phyloP scores from a whole-genome alignment of 2,329 filamentous ascomycete genomes.

The Simplicillium sp. region DNA sequence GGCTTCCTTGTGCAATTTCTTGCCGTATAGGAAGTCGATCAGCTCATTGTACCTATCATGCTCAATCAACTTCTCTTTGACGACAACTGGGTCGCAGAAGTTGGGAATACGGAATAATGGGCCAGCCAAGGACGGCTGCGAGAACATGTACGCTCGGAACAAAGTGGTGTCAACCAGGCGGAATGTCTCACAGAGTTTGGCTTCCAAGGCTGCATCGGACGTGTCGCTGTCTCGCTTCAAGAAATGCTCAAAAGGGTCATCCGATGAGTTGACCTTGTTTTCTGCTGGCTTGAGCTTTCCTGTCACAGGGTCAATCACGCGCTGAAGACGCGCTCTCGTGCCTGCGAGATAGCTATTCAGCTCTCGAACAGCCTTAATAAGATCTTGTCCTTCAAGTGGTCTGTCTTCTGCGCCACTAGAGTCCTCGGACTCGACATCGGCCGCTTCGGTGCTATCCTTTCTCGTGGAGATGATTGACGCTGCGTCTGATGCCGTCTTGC shows the following conservation, averaged over 20 bases:
- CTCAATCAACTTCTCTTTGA: slow-evolving; percentile 86
- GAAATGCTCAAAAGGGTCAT: slow-evolving; percentile 46
- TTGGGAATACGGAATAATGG: slow-evolving; percentile 93
- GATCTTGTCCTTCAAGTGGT: slow-evolving; percentile 67
- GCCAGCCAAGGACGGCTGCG: slow-evolving; percentile 71
- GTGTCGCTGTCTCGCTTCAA: slow-evolving; percentile 37
- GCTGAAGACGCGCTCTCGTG: slow-evolving; percentile 58
- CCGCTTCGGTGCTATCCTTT: slow-evolving; percentile 26
- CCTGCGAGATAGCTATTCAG: slow-evolving; percentile 84
- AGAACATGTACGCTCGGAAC: slow-evolving; percentile 93
- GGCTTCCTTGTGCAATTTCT: slow-evolving; percentile 82
- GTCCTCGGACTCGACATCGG: slow-evolving; percentile 44
- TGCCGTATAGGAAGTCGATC: slow-evolving; percentile 96
- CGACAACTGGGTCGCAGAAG: slow-evolving; percentile 92
- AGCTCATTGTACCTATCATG: slow-evolving; percentile 84
- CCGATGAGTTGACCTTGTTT: slow-evolving; percentile 31
- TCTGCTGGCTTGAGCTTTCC: slow-evolving; percentile 48
- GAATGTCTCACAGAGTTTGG: slow-evolving; percentile 66
- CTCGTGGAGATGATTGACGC: slow-evolving; percentile 52
- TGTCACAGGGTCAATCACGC: slow-evolving; percentile 51
- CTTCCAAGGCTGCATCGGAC: slow-evolving; percentile 53
- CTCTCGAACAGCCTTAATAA: slow-evolving; percentile 72
- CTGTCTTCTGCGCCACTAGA: slow-evolving; percentile 40
- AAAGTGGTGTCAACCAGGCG: slow-evolving; percentile 86
- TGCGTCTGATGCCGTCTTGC: slow-evolving; percentile 40